phyloP scores from a whole-genome alignment of 345 rosid genomes.

The Balakata baccata region DNA sequence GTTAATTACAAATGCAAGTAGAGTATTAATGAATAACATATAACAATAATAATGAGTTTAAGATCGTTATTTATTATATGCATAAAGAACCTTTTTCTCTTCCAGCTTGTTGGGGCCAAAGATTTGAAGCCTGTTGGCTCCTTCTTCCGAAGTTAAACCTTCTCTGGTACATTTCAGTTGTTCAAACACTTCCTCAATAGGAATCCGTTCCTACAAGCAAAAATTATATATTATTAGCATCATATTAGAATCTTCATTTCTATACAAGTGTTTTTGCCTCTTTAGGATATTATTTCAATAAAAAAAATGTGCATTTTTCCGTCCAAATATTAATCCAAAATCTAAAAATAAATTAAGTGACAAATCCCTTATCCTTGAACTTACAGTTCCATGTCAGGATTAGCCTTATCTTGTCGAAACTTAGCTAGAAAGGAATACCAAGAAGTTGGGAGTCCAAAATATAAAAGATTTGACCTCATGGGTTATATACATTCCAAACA shows the following conservation, averaged over 20 bases:
- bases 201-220: constrained; percentile 62
- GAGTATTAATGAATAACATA: background rate
- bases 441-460: too few relatives aligned
- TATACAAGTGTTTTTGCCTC: too few relatives aligned
- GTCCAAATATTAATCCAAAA: too few relatives aligned
- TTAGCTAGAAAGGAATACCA: too few relatives aligned
- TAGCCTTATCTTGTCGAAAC: too few relatives aligned
- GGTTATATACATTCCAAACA: too few relatives aligned
- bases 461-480: too few relatives aligned
- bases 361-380: too few relatives aligned
- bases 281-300: too few relatives aligned
- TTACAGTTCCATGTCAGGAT: too few relatives aligned
- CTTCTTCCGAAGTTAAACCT: constrained; percentile 62
- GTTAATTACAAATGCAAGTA: background rate
- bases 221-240: background rate
- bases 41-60: background rate
- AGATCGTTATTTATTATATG: background rate
- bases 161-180: constrained; percentile 72
- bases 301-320: too few relatives aligned
- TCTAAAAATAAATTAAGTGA: too few relatives aligned
- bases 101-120: constrained; percentile 93
- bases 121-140: constrained; percentile 64
- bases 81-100: constrained; percentile 55
- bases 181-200: constrained; percentile 84
- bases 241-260: background rate